Conservation (phyloP, 2,329 filamentous ascomycete species). For the Anisogramma anomala region DNA sequence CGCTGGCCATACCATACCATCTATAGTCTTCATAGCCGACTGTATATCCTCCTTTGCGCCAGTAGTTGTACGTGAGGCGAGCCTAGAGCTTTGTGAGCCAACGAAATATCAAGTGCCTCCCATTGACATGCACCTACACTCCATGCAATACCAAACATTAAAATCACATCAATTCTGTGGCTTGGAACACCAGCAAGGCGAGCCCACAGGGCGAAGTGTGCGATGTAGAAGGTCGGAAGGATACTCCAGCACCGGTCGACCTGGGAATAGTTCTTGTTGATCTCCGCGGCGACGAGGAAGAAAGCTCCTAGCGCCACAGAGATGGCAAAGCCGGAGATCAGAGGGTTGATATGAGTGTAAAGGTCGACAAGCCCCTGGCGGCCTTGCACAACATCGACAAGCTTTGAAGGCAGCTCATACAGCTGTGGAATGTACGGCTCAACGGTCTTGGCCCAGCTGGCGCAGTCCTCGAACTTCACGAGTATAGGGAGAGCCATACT, state of each 20-base stretch:
- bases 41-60: slow-evolving; percentile 82
- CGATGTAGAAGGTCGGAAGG: slow-evolving; percentile 74
- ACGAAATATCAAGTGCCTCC: neutral
- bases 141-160: slow-evolving; percentile 65
- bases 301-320: slow-evolving; percentile 59
- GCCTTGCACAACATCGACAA: slow-evolving; percentile 48
- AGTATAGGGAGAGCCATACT: slow-evolving; percentile 63
- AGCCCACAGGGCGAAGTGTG: slow-evolving; percentile 76
- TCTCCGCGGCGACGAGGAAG: slow-evolving; percentile 66
- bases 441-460: slow-evolving; percentile 64
- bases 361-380: slow-evolving; percentile 53
- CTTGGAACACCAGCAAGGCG: slow-evolving; percentile 61
- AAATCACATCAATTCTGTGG: slow-evolving; percentile 58
- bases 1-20: slow-evolving; percentile 54
- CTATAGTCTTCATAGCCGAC: slow-evolving; percentile 91
- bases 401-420: slow-evolving; percentile 53
- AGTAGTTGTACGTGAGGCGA: slow-evolving; percentile 92
- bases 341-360: slow-evolving; percentile 77
- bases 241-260: slow-evolving; percentile 89
- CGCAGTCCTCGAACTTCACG: slow-evolving; percentile 59
- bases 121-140: slow-evolving; percentile 43
- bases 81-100: slow-evolving; percentile 32
- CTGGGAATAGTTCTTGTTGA: slow-evolving; percentile 94
- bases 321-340: slow-evolving; percentile 62
- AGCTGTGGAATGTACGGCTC: slow-evolving; percentile 63